Evolutionary conservation across 495 filamentous ascomycete species (phyloP).

Genomic region (Beverwykella pulmonaria): DNA sequence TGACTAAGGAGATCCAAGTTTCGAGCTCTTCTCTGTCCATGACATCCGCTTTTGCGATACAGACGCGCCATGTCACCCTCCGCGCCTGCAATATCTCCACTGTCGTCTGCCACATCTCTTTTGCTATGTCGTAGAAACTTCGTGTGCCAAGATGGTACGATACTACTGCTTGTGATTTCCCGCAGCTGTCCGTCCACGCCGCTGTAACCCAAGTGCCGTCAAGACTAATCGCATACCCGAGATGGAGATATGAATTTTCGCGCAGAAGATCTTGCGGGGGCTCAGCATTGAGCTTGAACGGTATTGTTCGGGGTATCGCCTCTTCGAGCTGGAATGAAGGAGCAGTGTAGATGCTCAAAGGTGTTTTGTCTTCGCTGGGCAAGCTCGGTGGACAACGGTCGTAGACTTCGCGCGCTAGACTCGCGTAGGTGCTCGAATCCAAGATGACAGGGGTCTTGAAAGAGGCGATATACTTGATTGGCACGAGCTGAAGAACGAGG

Average conservation of each 20-base stretch:
- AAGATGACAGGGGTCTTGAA: slow-evolving; percentile 67
- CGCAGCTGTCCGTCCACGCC: slow-evolving; percentile 89
- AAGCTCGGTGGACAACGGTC: slow-evolving; percentile 70
- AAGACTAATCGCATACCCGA: slow-evolving; percentile 80
- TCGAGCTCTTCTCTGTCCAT: slow-evolving; percentile 78
- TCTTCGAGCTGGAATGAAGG: slow-evolving; percentile 78
- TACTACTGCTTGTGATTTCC: slow-evolving; percentile 72
- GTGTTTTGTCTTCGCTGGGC: slow-evolving; percentile 42
- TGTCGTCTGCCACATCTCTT: slow-evolving; percentile 86
- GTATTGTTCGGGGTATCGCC: slow-evolving; percentile 68
- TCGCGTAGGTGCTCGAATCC: slow-evolving; percentile 64
- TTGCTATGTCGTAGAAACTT: slow-evolving; percentile 63
- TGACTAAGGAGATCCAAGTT: slow-evolving; percentile 54
- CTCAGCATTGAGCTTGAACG: slow-evolving; percentile 72
- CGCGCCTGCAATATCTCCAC: slow-evolving; percentile 70
- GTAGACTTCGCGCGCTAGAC: slow-evolving; percentile 82
- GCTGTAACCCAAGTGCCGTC: slow-evolving; percentile 86
- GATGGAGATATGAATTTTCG: slow-evolving; percentile 81
- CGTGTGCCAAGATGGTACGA: slow-evolving; percentile 70
- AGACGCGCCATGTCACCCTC: slow-evolving; percentile 78
- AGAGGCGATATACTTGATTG: slow-evolving; percentile 69
- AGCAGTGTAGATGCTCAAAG: slow-evolving; percentile 52
- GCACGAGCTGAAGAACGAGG: slow-evolving; percentile 80
- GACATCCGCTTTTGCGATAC: slow-evolving; percentile 71
- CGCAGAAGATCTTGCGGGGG: slow-evolving; percentile 75